Conservation (phyloP, 495 filamentous ascomycete species). For the Neurospora sp. region DNA sequence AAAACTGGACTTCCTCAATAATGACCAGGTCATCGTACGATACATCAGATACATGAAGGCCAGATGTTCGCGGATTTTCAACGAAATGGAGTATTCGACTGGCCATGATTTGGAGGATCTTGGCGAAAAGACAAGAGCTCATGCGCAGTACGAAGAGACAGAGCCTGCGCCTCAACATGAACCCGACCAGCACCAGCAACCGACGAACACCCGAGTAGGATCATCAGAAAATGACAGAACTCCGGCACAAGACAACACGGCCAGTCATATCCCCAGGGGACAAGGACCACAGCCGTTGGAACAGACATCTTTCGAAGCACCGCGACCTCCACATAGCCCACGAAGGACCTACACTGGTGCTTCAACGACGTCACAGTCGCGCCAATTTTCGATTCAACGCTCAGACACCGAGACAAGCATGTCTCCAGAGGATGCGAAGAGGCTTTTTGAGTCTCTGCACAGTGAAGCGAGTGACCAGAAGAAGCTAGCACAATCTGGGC, state of each 20-base stretch:
- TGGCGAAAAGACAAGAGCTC: background rate
- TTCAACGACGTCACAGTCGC: background rate
- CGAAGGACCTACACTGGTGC: background rate
- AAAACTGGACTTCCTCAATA: background rate
- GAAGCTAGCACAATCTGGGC: background rate
- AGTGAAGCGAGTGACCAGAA: background rate
- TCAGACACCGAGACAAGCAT: background rate
- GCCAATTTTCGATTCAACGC: background rate
- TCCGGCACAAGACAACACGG: background rate
- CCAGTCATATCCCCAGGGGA: background rate
- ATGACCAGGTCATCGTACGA: conserved; percentile 2
- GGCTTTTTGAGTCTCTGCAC: background rate
- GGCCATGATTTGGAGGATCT: background rate
- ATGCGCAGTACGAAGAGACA: background rate
- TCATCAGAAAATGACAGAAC: background rate
- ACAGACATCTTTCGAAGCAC: background rate
- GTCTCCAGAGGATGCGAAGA: background rate
- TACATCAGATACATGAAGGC: background rate
- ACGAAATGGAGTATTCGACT: background rate
- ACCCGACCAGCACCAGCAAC: background rate
- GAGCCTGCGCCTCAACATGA: background rate
- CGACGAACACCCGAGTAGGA: background rate
- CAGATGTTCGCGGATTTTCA: background rate
- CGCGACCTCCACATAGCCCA: background rate
- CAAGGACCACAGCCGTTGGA: background rate